Evolutionary conservation across 2,329 filamentous ascomycete species (phyloP).

Genomic region (Colletotrichum gigasporum): DNA sequence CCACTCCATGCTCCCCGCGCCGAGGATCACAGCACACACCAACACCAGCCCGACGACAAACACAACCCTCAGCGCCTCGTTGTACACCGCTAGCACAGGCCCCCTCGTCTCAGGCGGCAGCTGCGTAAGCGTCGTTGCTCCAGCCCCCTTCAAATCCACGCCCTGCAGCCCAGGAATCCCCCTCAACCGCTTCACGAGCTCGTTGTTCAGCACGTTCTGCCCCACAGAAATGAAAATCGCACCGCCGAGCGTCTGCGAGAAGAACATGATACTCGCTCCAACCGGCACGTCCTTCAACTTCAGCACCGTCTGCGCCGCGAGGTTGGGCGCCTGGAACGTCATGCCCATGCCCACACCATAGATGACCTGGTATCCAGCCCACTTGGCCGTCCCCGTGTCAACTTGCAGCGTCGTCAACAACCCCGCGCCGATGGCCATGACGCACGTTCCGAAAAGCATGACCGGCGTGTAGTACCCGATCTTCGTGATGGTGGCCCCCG

Average conservation of each 20-base stretch:
- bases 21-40: slow-evolving; percentile 62
- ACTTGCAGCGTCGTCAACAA: slow-evolving; percentile 50
- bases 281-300: slow-evolving; percentile 50
- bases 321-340: slow-evolving; percentile 53
- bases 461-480: slow-evolving; percentile 54
- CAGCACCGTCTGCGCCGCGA: slow-evolving; percentile 58
- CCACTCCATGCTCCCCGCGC: slow-evolving; percentile 69
- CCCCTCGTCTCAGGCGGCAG: slow-evolving; percentile 35
- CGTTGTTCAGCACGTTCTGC: slow-evolving; percentile 53
- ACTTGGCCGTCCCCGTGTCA: slow-evolving; percentile 40
- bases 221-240: slow-evolving; percentile 56
- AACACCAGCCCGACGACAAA: slow-evolving; percentile 70
- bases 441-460: slow-evolving; percentile 45
- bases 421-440: slow-evolving; percentile 47
- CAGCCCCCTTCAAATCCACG: slow-evolving; percentile 23
- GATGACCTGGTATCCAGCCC: slow-evolving; percentile 55
- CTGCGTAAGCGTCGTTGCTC: slow-evolving; percentile 33
- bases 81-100: slow-evolving; percentile 60
- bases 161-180: slow-evolving; percentile 39
- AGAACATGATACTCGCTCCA: slow-evolving; percentile 54
- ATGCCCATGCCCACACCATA: slow-evolving; percentile 56
- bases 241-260: slow-evolving; percentile 55
- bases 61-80: slow-evolving; percentile 64
- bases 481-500: slow-evolving; percentile 37
- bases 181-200: slow-evolving; percentile 46